Evolutionary conservation across 805 yeast genomes (phyloP), one percentile per base, ranked within the genome.

Genomic region (Starmerella asiatica): DNA sequence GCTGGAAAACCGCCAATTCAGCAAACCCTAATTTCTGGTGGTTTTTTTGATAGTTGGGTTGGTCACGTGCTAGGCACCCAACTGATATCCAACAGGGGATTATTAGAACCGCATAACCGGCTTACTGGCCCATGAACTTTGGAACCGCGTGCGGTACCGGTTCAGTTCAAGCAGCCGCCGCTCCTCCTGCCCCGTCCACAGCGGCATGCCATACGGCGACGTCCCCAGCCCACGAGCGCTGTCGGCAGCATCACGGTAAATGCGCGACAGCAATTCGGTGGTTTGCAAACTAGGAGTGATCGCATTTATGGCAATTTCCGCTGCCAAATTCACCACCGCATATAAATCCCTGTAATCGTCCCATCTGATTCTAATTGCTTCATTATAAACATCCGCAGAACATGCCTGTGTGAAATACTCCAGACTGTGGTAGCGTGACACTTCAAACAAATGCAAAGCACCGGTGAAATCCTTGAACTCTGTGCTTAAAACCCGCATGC

Each of bases 231-330:
- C 54, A 12, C 50, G 50, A 18, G 52, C 49, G 26, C 52, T 51
- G 9, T 53, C 58, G 9, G 42, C 36, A 14, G 52, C 52, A 19
- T 53, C 56, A 2, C 54, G 36, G 32, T 49, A 44, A 30, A 59
- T 53, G 17, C 29, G 36, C 16, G 50, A 42, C 15, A 60, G 45
- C 11, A 60, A 42, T 32, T 49, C 52, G 8, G 56, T 48, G 5
- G 69, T 66, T 12, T 50, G 55, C 4, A 53, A 37, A 38, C 60
- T 56, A 3, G 65, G 61, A 26, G 56, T 55, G 9, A 67, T 57
- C 5, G 65, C 70, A 43, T 67, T 65, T 38, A 63, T 60, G 14
- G 56, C 58, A 52, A 67, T 55, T 40, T 67, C 70, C 15, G 62
- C 57, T n/a, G 62, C 51, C 15, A 62, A 43, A 12, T 50, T 46